Evolutionary conservation across 805 yeast genomes (phyloP).

Genomic region (Huiozyma naganishii): DNA sequence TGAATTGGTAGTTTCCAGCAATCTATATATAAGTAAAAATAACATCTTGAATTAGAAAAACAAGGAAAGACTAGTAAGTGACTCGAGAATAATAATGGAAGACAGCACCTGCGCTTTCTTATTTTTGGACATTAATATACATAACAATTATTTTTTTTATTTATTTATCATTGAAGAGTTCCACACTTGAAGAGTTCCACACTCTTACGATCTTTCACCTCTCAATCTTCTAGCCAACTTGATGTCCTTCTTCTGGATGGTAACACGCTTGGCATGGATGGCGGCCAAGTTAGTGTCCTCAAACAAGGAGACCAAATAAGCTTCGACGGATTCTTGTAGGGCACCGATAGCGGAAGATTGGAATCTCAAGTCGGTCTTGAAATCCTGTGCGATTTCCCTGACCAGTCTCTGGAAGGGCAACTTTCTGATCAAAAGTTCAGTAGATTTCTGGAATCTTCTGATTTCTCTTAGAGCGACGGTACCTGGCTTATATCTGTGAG

Average conservation of each 20-base stretch:
- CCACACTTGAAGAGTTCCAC: background rate
- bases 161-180: background rate
- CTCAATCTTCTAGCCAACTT: constrained; percentile 96
- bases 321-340: constrained; percentile 96
- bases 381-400: constrained; percentile 90
- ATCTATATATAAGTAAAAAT: background rate
- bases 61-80: background rate
- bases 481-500: constrained; percentile 96
- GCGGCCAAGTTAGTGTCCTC: constrained; percentile 99
- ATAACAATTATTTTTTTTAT: too few species aligned
- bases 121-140: too few species aligned
- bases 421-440: constrained; percentile 90
- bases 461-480: constrained; percentile 94
- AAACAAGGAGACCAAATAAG: constrained; percentile 88
- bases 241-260: constrained; percentile 96
- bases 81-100: background rate
- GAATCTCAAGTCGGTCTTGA: constrained; percentile 88
- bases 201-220: constrained; percentile 76
- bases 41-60: background rate
- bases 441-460: constrained; percentile 93
- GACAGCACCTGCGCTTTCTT: background rate
- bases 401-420: constrained; percentile 96
- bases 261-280: constrained; percentile 97
- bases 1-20: constrained; percentile 41
- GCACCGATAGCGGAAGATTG: constrained; percentile 97